Base-by-base conservation (phyloP, 768 basidiomycete genomes). In the Lanmaoa pseudosensibilis region DNA sequence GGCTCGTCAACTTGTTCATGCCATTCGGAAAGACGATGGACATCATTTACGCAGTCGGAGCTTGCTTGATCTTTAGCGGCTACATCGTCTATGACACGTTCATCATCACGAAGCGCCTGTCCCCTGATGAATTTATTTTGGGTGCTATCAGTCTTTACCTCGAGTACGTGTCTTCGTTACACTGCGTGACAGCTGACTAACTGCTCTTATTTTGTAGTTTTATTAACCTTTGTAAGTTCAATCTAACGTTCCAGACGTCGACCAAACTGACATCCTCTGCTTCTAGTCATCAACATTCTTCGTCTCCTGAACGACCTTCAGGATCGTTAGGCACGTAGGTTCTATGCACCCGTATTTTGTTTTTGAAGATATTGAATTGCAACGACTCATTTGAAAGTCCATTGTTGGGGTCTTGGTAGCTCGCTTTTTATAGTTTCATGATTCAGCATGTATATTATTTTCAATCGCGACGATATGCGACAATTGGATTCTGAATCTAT, bases 61-160 rank as follows among this genome's bases (percentile, higher is more conserved):
- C 87, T 16, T 87, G 86, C 62, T 75, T 96, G 46, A 71, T 96
- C 57, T 95, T 95, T 79, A 90, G 88, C 51, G 94, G 90, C 30
- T 97, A 94, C 68, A 80, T 96, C 62, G 84, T 94, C 63, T 94
- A 88, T 67, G 93, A 95, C 72, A 98, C 96, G 3, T 94, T 89
- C 71, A 70, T 84, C 60, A 95, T 98, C 78, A 93, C 91, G 75
- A 87, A 86, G 65, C 84, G 85, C 56, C 76, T 97, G 19, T 92
- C 90, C 2, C 92, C 94, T 4, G 97, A 99, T 61, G 97, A 99
- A 71, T 94, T 83, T 71, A 94, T 97, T 62, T 77, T 97, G 77
- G 96, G 87, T 36, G 81, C 92, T 18, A 88, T 98, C 67, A 88
- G 86, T 61, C 83, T 98, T n/a, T 98, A 98, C 75, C 86, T 98